These are phyloP conservation scores for Triadica sebifera DNA, from an alignment of 345 rosid genomes.

Conservation along the genomic window DNA sequence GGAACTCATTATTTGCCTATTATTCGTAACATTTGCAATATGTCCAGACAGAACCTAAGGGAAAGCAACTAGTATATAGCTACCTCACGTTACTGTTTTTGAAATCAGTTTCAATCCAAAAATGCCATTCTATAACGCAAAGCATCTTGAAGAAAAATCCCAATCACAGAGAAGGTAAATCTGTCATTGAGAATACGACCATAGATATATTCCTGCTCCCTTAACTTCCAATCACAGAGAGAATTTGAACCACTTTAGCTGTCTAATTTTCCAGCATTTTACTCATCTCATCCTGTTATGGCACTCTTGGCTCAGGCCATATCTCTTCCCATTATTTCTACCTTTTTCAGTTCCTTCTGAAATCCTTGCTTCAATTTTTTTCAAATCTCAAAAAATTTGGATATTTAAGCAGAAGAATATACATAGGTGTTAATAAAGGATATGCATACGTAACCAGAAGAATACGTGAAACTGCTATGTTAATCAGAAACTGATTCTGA, in stretches of 20 bases:
- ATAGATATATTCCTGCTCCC: neutral
- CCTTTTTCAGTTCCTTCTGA: neutral
- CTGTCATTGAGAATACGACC: neutral
- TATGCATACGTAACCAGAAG: neutral
- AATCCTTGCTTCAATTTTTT: neutral
- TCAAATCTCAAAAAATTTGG: neutral
- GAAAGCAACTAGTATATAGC: neutral
- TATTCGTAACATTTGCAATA: neutral
- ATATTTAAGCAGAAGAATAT: too few relatives aligned
- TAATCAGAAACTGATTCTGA: neutral
- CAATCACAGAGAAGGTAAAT: neutral
- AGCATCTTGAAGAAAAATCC: neutral
- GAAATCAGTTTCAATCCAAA: neutral
- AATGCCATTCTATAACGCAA: neutral
- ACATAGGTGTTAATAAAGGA: neutral
- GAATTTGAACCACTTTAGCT: neutral
- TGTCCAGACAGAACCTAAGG: neutral
- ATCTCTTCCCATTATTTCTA: neutral
- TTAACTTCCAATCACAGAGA: neutral
- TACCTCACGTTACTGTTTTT: neutral
- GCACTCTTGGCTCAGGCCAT: neutral
- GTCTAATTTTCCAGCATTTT: neutral
- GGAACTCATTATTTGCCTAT: neutral
- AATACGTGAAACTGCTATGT: neutral
- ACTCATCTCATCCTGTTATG: neutral